A percentile compares a stretch with the other conserved stretches of the same genome.
Evolutionary conservation across 75 land plant species (phyloP).

Genomic region (Chamaecyparis obtusa): DNA sequence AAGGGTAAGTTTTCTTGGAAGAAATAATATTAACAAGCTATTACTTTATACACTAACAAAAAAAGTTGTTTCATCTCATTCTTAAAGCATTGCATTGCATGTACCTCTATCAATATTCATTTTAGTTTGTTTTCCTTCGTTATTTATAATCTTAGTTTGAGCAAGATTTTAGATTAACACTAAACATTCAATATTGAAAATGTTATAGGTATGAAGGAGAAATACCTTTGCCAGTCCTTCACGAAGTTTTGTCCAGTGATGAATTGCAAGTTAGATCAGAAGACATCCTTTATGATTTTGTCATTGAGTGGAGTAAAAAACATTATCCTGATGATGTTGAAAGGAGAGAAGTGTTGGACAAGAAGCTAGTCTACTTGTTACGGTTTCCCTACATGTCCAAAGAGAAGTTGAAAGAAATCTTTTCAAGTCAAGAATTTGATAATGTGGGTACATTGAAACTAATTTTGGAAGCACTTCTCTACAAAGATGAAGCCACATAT

Average conservation of each 20-base stretch:
- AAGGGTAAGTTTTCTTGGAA: not conserved
- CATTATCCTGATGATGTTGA: slow-evolving; percentile 42
- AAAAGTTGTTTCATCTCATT: not conserved
- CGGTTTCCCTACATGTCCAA: slow-evolving; percentile 48
- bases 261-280: slow-evolving; percentile 44
- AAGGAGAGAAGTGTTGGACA: slow-evolving; percentile 35
- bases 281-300: slow-evolving; percentile 48
- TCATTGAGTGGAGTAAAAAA: slow-evolving; percentile 41
- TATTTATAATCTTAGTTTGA: not conserved
- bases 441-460: slow-evolving; percentile 30
- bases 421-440: slow-evolving; percentile 27
- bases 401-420: slow-evolving; percentile 29
- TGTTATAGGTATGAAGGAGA: not conserved
- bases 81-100: no score
- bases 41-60: no score
- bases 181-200: no score
- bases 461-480: slow-evolving; percentile 45
- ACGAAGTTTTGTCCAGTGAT: slow-evolving; percentile 46
- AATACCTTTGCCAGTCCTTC: slow-evolving; percentile 34
- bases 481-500: slow-evolving; percentile 35
- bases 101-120: no score
- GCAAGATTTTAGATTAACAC: not conserved
- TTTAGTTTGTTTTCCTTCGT: no score
- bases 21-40: no score
- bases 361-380: slow-evolving; percentile 27